phyloP scores from a whole-genome alignment of 192 early-diverging fungal genomes.

The Podila epicladia region DNA sequence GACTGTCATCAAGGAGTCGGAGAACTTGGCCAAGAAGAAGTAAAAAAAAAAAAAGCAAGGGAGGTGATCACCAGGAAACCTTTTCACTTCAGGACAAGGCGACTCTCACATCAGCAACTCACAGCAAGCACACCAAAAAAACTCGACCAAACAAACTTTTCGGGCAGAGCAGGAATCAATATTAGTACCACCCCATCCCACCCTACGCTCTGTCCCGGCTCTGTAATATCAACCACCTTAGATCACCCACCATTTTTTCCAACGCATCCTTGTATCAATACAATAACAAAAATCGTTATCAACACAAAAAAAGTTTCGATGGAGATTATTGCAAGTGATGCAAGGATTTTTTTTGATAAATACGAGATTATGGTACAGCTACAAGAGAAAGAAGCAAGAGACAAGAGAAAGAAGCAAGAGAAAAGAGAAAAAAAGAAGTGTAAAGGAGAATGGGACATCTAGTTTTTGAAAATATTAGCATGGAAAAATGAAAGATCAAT shows the following conservation, averaged over 20 bases:
- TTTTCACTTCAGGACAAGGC: too few relatives aligned
- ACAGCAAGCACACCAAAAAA: too few relatives aligned
- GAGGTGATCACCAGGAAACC: too few relatives aligned
- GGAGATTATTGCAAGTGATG: background rate
- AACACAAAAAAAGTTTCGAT: background rate
- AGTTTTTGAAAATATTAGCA: background rate
- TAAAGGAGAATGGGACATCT: background rate
- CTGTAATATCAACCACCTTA: too few relatives aligned
- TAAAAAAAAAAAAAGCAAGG: constrained; percentile 20
- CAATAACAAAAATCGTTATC: too few relatives aligned
- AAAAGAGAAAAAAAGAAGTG: background rate
- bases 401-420: background rate
- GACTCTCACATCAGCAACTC: too few relatives aligned
- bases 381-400: background rate
- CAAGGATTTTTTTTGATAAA: constrained; percentile 1
- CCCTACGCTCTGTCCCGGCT: too few relatives aligned
- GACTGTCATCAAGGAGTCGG: constrained; percentile 50
- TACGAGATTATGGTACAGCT: background rate
- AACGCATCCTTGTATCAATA: too few relatives aligned
- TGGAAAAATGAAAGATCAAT: background rate
- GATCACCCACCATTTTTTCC: too few relatives aligned
- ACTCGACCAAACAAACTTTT: too few relatives aligned
- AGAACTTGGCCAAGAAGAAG: constrained; percentile 47
- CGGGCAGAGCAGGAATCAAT: too few relatives aligned
- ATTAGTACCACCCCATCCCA: too few relatives aligned